Percentiles rank a stretch among this genome's conserved stretches.
These are phyloP conservation scores for Fusarium sulawesiense DNA, from an alignment of 2,329 filamentous ascomycete species.

Conservation along the genomic window DNA sequence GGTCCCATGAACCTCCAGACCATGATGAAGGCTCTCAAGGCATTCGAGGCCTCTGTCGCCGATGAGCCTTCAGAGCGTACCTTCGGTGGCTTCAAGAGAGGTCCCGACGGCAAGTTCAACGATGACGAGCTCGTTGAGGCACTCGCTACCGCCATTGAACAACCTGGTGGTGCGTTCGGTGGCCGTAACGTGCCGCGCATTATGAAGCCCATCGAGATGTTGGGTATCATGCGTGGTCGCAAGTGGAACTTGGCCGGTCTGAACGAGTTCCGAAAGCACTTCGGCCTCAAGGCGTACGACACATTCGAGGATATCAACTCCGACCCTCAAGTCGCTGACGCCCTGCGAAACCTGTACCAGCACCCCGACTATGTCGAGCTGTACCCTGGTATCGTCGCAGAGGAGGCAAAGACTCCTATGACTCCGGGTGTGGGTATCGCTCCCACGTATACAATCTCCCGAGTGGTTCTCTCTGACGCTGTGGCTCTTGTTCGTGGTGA, in stretches of 20 bases:
- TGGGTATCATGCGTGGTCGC: slow-evolving; percentile 82
- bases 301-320: slow-evolving; percentile 88
- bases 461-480: slow-evolving; percentile 81
- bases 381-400: slow-evolving; percentile 81
- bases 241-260: slow-evolving; percentile 82
- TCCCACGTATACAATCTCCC: slow-evolving; percentile 80
- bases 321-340: slow-evolving; percentile 75
- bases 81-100: slow-evolving; percentile 74
- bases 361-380: slow-evolving; percentile 84
- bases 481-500: slow-evolving; percentile 83
- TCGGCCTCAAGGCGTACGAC: slow-evolving; percentile 78
- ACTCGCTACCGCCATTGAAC: slow-evolving; percentile 76
- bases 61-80: slow-evolving; percentile 75
- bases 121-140: slow-evolving; percentile 83
- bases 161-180: slow-evolving; percentile 80
- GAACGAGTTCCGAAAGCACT: slow-evolving; percentile 88
- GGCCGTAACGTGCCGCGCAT: slow-evolving; percentile 78
- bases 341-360: slow-evolving; percentile 76
- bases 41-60: slow-evolving; percentile 70
- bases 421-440: slow-evolving; percentile 78
- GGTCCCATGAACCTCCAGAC: slow-evolving; percentile 67
- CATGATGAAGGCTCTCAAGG: slow-evolving; percentile 70
- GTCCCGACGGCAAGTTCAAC: slow-evolving; percentile 73
- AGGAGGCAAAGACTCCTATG: slow-evolving; percentile 80
- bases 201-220: slow-evolving; percentile 80